phyloP scores from a whole-genome alignment of 345 rosid species.

The Lepidium aucheri region DNA sequence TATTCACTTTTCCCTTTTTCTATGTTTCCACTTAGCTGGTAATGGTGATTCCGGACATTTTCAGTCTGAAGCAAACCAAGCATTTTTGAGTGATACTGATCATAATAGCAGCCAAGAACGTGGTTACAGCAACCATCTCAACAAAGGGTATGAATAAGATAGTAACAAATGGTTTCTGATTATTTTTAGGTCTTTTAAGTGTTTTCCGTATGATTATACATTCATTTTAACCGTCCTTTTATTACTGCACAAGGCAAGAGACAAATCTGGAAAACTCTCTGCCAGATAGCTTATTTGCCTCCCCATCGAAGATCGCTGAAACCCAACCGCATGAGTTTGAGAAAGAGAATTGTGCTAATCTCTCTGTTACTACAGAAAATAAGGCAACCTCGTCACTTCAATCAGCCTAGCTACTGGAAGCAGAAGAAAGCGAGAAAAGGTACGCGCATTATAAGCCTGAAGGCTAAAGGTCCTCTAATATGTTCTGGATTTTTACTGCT shows the following conservation, averaged over 20 bases:
- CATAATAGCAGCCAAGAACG: background rate
- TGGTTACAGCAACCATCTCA: background rate
- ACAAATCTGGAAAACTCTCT: slow-evolving; percentile 35
- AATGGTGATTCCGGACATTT: slow-evolving; percentile 29
- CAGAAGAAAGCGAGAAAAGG: slow-evolving; percentile 38
- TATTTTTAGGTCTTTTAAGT: background rate
- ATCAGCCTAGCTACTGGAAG: slow-evolving; percentile 31
- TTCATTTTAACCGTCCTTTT: background rate
- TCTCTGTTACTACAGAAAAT: slow-evolving; percentile 26
- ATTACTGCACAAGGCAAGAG: slow-evolving; percentile 30
- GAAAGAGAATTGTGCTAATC: slow-evolving; percentile 28
- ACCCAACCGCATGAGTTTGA: slow-evolving; percentile 20
- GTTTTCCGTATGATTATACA: background rate
- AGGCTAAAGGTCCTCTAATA: background rate
- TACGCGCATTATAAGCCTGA: slow-evolving; percentile 14
- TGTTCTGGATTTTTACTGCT: background rate
- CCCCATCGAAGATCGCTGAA: slow-evolving; percentile 36
- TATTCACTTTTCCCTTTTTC: slow-evolving; percentile 6
- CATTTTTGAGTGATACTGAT: slow-evolving; percentile 11
- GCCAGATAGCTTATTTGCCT: slow-evolving; percentile 52
- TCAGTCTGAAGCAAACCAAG: slow-evolving; percentile 27
- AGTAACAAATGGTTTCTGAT: background rate
- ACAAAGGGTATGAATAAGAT: slow-evolving; percentile 4
- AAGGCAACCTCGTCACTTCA: slow-evolving; percentile 25
- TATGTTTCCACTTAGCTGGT: slow-evolving; percentile 24